These are phyloP conservation scores for Colletotrichum euphorbiae DNA, from an alignment of 2,329 filamentous ascomycete species.

Conservation along the genomic window DNA sequence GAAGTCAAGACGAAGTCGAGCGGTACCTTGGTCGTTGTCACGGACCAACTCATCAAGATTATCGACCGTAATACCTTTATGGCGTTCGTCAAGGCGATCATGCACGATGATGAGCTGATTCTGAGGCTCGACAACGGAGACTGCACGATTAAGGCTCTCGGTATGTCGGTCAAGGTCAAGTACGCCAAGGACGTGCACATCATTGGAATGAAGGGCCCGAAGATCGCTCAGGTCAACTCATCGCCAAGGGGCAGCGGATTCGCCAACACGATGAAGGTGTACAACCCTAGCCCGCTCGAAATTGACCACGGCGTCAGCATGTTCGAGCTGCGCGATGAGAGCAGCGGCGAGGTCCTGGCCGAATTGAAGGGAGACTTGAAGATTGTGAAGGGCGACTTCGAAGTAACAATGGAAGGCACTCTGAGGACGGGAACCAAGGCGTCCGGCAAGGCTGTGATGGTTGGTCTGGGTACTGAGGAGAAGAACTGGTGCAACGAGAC, in stretches of 20 bases:
- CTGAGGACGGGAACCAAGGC: constrained; percentile 33
- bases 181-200: constrained; percentile 47
- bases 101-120: constrained; percentile 44
- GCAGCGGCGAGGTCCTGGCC: constrained; percentile 44
- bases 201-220: constrained; percentile 44
- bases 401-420: constrained; percentile 46
- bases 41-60: constrained; percentile 47
- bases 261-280: constrained; percentile 43
- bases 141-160: constrained; percentile 45
- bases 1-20: constrained; percentile 45
- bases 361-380: constrained; percentile 46
- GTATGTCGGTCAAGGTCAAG: constrained; percentile 42
- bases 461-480: constrained; percentile 44
- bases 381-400: constrained; percentile 45
- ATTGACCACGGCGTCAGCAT: constrained; percentile 47
- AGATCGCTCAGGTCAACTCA: constrained; percentile 41
- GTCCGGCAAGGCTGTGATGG: constrained; percentile 42
- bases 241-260: constrained; percentile 39
- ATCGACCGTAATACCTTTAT: constrained; percentile 45
- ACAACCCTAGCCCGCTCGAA: constrained; percentile 48
- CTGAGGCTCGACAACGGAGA: constrained; percentile 47
- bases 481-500: constrained; percentile 47
- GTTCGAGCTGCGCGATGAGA: constrained; percentile 48
- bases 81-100: constrained; percentile 48
- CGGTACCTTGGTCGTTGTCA: constrained; percentile 44